Conservation (phyloP, 331 rosid genomes). For the Dryas integrifolia region DNA sequence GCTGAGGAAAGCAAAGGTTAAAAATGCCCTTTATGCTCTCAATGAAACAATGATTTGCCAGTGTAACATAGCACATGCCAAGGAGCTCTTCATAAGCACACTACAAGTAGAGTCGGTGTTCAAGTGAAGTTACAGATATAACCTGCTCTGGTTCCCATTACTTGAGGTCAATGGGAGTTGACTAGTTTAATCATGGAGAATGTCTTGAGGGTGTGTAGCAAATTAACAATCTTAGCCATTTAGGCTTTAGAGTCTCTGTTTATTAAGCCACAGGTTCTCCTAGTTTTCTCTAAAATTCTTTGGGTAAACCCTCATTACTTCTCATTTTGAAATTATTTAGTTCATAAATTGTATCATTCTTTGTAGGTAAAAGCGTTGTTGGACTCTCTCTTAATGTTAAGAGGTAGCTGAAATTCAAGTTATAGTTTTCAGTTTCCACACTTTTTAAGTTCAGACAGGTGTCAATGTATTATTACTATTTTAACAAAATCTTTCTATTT, state of each 20-base stretch:
- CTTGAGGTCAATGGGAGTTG: conserved; percentile 14
- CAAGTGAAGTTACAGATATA: conserved; percentile 2
- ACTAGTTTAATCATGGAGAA: conserved; percentile 6
- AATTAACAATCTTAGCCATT: conserved; percentile 19
- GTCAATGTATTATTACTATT: neutral
- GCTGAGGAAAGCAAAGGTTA: conserved; percentile 23
- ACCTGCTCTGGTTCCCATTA: conserved; percentile 6
- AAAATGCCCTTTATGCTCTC: neutral
- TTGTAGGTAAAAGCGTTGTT: conserved; percentile 44
- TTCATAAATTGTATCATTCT: conserved; percentile 47
- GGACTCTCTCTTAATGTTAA: conserved; percentile 26
- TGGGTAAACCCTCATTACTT: conserved; percentile 25
- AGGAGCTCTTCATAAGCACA: conserved; percentile 24
- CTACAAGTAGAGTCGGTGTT: conserved; percentile 17
- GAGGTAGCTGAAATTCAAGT: conserved; percentile 11
- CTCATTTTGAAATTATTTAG: conserved; percentile 33
- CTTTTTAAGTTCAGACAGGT: neutral
- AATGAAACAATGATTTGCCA: neutral
- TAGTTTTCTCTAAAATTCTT: conserved; percentile 21
- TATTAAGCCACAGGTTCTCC: conserved; percentile 16
- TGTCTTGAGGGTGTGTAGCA: conserved; percentile 33
- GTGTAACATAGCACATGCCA: conserved; percentile 27
- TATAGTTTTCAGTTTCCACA: conserved; percentile 13
- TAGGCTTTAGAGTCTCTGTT: conserved; percentile 31
- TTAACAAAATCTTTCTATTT: too few species aligned